Conservation (phyloP, 352 stramenopile genomes). For the Globisporangium middletonii region DNA sequence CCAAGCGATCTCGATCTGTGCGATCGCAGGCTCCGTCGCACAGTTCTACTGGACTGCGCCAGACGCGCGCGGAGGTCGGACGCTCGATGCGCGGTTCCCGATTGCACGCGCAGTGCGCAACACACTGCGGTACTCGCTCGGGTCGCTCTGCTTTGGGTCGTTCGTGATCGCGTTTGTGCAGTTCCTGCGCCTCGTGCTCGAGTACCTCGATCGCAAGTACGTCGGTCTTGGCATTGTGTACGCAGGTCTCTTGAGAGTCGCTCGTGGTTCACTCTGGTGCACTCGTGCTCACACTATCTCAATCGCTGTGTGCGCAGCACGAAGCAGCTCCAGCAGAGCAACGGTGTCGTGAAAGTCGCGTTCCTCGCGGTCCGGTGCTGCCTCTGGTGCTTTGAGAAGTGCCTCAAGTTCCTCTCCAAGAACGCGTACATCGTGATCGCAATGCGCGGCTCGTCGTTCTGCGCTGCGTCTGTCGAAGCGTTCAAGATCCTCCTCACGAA, state of each 20-base stretch:
- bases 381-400: slow-evolving; percentile 95
- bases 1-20: slow-evolving; percentile 92
- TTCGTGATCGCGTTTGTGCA: slow-evolving; percentile 97
- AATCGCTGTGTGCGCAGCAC: slow-evolving; percentile 30
- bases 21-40: slow-evolving; percentile 87
- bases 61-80: slow-evolving; percentile 24
- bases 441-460: slow-evolving; percentile 79
- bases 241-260: neutral
- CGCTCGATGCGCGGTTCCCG: slow-evolving; percentile 50
- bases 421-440: slow-evolving; percentile 93
- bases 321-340: slow-evolving; percentile 65
- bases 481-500: slow-evolving; percentile 93
- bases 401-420: slow-evolving; percentile 96
- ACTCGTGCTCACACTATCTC: neutral
- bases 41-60: slow-evolving; percentile 91
- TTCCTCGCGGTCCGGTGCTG: slow-evolving; percentile 82
- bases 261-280: neutral
- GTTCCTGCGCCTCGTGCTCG: slow-evolving; percentile 90
- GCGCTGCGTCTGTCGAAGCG: slow-evolving; percentile 86
- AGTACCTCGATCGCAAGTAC: slow-evolving; percentile 93
- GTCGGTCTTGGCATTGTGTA: slow-evolving; percentile 5
- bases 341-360: slow-evolving; percentile 78
- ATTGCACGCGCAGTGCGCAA: slow-evolving; percentile 53
- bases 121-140: slow-evolving; percentile 87
- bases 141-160: slow-evolving; percentile 95